These are phyloP conservation scores for Umbelopsis sp. DNA, from an alignment of 192 early-diverging fungal species.

Conservation along the genomic window DNA sequence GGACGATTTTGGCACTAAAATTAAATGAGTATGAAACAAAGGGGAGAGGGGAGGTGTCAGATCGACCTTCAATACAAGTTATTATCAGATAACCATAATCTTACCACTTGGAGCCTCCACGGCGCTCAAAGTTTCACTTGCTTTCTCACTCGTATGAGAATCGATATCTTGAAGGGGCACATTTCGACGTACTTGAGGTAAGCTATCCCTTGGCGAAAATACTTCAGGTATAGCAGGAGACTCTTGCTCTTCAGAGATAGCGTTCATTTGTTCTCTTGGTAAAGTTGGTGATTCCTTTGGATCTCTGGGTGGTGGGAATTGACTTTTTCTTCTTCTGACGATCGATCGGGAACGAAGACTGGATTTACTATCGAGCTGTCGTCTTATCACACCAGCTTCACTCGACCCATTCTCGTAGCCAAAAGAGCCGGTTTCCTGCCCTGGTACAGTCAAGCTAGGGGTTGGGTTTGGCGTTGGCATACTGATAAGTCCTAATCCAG, in stretches of 20 bases:
- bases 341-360: neutral
- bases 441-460: neutral
- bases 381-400: neutral
- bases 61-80: neutral
- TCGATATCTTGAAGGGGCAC: neutral
- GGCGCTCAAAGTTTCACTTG: neutral
- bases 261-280: neutral
- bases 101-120: neutral
- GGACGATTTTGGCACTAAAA: neutral
- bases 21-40: neutral
- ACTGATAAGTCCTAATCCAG: neutral
- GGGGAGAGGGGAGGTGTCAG: neutral
- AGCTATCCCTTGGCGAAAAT: neutral
- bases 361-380: neutral
- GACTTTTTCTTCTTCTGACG: conserved; percentile 3
- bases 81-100: neutral
- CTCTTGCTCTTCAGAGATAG: neutral
- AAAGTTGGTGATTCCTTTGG: neutral
- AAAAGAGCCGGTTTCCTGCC: neutral
- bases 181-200: neutral
- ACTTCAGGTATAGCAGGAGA: neutral
- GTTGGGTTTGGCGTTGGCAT: conserved; percentile 6
- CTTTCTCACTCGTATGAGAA: neutral
- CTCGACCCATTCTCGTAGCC: neutral
- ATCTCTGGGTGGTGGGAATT: neutral